These are phyloP conservation scores for Suillus paluster DNA, from an alignment of 768 basidiomycete species.

Conservation along the genomic window DNA sequence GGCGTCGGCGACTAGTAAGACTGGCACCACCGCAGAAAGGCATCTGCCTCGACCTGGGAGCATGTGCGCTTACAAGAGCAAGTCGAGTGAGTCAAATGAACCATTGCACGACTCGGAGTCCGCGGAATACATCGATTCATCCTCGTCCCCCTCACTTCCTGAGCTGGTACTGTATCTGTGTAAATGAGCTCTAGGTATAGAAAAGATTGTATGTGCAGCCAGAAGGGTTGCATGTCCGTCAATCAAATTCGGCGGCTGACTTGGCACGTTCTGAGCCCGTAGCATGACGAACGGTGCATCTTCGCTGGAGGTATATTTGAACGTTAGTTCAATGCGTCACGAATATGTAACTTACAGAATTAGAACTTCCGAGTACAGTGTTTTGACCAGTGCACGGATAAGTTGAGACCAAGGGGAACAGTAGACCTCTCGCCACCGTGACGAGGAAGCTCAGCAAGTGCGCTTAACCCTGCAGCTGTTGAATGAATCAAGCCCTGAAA, in stretches of 20 bases:
- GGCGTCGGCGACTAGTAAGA: constrained; percentile 9
- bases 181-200: no score
- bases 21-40: constrained; percentile 1
- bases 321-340: neutral
- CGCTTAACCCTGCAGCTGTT: neutral
- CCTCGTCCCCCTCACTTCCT: neutral
- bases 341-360: neutral
- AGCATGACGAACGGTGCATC: constrained; percentile 2
- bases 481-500: neutral
- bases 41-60: neutral
- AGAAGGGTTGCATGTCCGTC: neutral
- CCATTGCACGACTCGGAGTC: neutral
- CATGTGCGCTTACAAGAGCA: constrained; percentile 10
- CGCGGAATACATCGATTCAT: neutral
- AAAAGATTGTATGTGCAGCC: neutral
- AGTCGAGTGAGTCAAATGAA: neutral
- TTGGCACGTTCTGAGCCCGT: neutral
- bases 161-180: neutral
- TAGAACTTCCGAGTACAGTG: neutral
- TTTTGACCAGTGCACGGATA: neutral
- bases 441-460: no score
- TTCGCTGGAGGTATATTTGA: neutral
- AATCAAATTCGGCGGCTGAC: neutral
- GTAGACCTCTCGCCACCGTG: neutral
- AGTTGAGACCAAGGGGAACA: constrained; percentile 5